Percentiles rank a stretch among this genome's conserved stretches.
Evolutionary conservation across 2,329 filamentous ascomycete species (phyloP).

Genomic region (Hypoxylon sp.): DNA sequence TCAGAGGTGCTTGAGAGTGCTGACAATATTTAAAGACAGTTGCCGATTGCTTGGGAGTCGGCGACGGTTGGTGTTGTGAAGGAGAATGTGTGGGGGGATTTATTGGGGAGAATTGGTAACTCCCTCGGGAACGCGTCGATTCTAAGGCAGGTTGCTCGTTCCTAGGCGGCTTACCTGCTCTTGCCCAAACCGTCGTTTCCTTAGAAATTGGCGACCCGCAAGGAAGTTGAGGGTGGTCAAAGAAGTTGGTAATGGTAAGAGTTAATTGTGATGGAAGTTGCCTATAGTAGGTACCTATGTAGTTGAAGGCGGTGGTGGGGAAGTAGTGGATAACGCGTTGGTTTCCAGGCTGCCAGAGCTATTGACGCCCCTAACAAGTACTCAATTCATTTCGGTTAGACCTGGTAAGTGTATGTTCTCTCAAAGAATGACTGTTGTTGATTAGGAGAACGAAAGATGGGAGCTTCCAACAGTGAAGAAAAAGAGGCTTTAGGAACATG

Average conservation of each 20-base stretch:
- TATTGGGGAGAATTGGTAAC: neutral
- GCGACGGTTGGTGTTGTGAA: neutral
- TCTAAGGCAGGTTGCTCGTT: neutral
- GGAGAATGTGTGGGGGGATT: neutral
- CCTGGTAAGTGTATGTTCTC: neutral
- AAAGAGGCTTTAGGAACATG: conserved; percentile 5
- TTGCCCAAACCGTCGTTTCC: neutral
- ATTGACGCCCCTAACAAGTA: neutral
- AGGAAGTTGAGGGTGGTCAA: neutral
- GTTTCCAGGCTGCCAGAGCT: neutral
- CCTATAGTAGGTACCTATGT: neutral
- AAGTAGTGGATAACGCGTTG: neutral
- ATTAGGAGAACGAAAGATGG: neutral
- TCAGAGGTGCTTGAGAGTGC: neutral
- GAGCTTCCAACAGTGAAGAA: conserved; percentile 2
- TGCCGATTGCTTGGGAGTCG: neutral
- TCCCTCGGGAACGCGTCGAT: neutral
- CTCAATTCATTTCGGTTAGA: conserved; percentile 29
- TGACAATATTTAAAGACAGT: neutral
- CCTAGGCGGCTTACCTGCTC: neutral
- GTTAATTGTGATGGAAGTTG: neutral
- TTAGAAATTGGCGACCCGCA: neutral
- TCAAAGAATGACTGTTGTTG: conserved; percentile 8
- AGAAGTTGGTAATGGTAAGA: neutral
- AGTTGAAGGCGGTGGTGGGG: neutral